Evolutionary conservation across 768 basidiomycete genomes (phyloP), one percentile per base, ranked within the genome.

Genomic region (Trametopsis cervina): DNA sequence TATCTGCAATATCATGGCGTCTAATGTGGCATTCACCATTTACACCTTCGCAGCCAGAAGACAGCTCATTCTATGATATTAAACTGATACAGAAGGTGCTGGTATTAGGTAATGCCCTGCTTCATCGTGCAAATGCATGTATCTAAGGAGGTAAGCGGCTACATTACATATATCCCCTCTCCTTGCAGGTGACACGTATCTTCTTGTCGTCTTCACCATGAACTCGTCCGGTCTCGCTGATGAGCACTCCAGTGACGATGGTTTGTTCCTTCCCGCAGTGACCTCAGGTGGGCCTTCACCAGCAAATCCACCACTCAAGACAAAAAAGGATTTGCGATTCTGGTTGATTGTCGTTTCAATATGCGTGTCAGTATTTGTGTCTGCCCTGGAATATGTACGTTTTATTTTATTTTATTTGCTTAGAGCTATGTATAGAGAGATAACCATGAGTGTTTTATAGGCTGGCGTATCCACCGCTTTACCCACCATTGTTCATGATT

Each of bases 401-500:
- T 13, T 29, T 18, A 7, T 44, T 7, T 21, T 23, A n/a, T 20
- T 11, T 4, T 13, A 22, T 11, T n/a, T 38, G 45, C 45, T 18
- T 10, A 23, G n/a, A 25, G 17, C 20, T 22, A 7, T 7, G 21
- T 21, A 4, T 3, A n/a, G 7, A 24, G 4, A 9, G n/a, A 5
- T 2, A 7, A 23, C 22, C 3, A 18, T 43, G 15, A 20, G 20
- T 12, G 17, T 17, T 23, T 4, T 15, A 3, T 47, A 54, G 60
- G 57, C 58, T 6, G 54, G 59, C 3, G 54, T 65, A 6, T 50
- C 62, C 13, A 65, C 63, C 1, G 63, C 60, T 2, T 49, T 63
- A 2, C 65, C 65, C 1, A 58, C 57, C 4, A 64, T 66, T 42
- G 50, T 60, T 11, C 29, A 49, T 20, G 60, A 63, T 24, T 50